These are phyloP conservation scores for Albugo laibachii DNA, from an alignment of 352 stramenopile species.

Conservation along the genomic window DNA sequence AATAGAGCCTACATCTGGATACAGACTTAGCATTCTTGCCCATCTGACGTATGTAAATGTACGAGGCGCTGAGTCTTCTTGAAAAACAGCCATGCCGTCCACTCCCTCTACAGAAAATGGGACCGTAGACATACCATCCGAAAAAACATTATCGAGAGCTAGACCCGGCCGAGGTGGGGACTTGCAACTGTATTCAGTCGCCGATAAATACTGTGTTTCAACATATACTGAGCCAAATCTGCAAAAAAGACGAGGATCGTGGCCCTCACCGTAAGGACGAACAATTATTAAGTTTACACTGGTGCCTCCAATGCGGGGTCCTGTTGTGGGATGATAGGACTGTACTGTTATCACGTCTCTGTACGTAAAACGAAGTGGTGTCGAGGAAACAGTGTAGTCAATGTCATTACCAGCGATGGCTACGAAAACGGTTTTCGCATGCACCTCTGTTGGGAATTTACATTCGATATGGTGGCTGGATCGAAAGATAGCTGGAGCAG, in stretches of 20 bases:
- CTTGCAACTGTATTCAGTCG: neutral
- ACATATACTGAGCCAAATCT: conserved; percentile 18
- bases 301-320: conserved; percentile 14
- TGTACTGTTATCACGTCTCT: neutral
- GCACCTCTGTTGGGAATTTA: conserved; percentile 8
- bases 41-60: too few relatives aligned
- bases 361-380: neutral
- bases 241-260: too few relatives aligned
- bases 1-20: too few relatives aligned
- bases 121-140: too few relatives aligned
- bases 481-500: conserved; percentile 8
- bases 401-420: conserved; percentile 14
- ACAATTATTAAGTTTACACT: conserved; percentile 10
- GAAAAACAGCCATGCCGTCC: too few relatives aligned
- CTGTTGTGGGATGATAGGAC: conserved; percentile 2
- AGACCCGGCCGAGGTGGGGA: too few relatives aligned
- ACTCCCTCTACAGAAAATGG: too few relatives aligned
- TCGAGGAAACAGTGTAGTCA: conserved; percentile 6
- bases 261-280: conserved; percentile 23
- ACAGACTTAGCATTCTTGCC: too few relatives aligned
- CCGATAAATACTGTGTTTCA: conserved; percentile 13
- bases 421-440: conserved; percentile 4
- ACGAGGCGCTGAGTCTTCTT: too few relatives aligned
- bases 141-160: too few relatives aligned
- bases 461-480: conserved; percentile 18